A percentile compares a stretch with the other conserved stretches of the same genome.
Conservation (phyloP, 1,139 yeast genomes). For the Taiozyma onychis region DNA sequence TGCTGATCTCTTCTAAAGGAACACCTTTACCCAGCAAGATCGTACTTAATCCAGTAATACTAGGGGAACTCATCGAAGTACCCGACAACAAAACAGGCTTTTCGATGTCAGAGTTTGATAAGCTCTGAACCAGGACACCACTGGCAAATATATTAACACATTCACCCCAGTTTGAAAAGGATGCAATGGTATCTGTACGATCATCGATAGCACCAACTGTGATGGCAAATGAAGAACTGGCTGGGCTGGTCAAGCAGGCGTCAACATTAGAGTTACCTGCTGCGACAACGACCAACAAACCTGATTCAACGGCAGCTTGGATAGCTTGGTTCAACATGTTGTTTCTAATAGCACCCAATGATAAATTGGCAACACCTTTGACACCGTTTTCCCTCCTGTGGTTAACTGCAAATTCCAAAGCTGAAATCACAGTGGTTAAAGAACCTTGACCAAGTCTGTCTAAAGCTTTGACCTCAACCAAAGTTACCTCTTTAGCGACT, state of each 20-base stretch:
- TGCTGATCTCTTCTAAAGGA: conserved; percentile 34
- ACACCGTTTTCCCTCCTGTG: conserved; percentile 38
- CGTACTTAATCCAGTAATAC: conserved; percentile 70
- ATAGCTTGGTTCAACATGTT: conserved; percentile 66
- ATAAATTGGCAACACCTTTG: conserved; percentile 71
- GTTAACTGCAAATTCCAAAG: conserved; percentile 66
- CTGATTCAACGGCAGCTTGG: conserved; percentile 62
- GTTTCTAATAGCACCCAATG: conserved; percentile 69
- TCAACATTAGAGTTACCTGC: conserved; percentile 80
- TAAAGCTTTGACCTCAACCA: conserved; percentile 70
- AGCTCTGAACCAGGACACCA: conserved; percentile 55
- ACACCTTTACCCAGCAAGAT: conserved; percentile 59
- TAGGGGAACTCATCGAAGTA: conserved; percentile 86
- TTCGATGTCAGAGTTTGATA: conserved; percentile 21
- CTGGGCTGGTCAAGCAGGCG: conserved; percentile 80
- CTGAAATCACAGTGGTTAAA: conserved; percentile 60
- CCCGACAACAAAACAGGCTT: conserved; percentile 50
- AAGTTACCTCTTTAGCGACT: conserved; percentile 60
- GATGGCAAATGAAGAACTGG: conserved; percentile 63
- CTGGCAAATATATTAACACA: conserved; percentile 85
- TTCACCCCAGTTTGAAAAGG: conserved; percentile 81
- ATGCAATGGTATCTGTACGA: conserved; percentile 57
- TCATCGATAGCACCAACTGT: conserved; percentile 90
- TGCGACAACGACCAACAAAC: conserved; percentile 77
- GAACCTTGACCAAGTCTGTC: conserved; percentile 62